Evolutionary conservation across 352 stramenopile species (phyloP).

Genomic region (Phytophthora tubulina): DNA sequence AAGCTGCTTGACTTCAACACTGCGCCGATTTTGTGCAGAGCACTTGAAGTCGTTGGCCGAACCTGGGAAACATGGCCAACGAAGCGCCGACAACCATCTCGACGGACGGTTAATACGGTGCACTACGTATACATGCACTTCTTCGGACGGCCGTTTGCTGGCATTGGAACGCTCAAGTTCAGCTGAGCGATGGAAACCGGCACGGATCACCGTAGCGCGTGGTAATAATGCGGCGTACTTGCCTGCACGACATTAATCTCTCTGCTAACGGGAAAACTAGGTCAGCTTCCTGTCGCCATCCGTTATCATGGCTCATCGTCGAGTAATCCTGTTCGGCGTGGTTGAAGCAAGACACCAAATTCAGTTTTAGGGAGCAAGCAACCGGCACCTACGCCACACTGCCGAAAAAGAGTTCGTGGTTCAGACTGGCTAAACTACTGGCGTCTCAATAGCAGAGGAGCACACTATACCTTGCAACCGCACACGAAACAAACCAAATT

Average conservation of each 20-base stretch:
- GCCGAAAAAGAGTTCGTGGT: neutral
- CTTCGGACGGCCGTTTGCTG: neutral
- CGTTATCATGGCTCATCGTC: constrained; percentile 14
- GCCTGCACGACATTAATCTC: neutral
- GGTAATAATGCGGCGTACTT: neutral
- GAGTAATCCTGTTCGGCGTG: constrained; percentile 15
- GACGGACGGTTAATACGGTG: constrained; percentile 2
- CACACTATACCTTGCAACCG: too few species aligned
- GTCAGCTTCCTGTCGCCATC: constrained; percentile 2
- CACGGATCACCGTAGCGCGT: neutral
- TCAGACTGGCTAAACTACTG: neutral
- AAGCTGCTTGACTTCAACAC: constrained; percentile 18
- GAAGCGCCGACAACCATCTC: neutral
- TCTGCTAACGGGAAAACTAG: constrained; percentile 2
- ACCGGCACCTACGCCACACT: neutral
- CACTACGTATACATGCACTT: neutral
- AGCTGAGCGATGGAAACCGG: constrained; percentile 1
- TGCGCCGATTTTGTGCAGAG: constrained; percentile 9
- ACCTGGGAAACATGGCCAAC: neutral
- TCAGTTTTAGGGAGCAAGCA: neutral
- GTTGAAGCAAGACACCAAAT: constrained; percentile 23
- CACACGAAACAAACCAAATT: too few species aligned
- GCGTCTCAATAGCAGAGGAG: too few species aligned
- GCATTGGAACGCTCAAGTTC: constrained; percentile 11
- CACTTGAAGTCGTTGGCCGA: constrained; percentile 4